Conservation (phyloP, 164 flowering plant species). For the Kingdonia uniflora region DNA sequence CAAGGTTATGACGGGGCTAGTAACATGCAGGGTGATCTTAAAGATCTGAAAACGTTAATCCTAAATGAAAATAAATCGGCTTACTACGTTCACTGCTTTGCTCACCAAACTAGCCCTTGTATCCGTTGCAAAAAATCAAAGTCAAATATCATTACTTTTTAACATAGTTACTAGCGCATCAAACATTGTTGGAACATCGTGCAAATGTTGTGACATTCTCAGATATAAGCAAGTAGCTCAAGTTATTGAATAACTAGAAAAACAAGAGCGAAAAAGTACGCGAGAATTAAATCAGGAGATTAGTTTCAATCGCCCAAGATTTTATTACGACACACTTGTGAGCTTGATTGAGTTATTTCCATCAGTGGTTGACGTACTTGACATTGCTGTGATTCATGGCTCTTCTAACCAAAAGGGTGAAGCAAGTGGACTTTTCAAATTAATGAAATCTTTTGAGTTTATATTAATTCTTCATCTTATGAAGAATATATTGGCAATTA, state of each 20-base stretch:
- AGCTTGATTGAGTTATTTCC: neutral
- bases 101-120: too few species aligned
- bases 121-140: too few species aligned
- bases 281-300: neutral
- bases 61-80: too few species aligned
- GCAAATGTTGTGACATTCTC: too few species aligned
- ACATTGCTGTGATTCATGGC: neutral
- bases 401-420: neutral
- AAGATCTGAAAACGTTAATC: too few species aligned
- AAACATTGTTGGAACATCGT: too few species aligned
- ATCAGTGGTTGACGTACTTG: neutral
- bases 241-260: neutral
- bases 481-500: too few species aligned
- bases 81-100: too few species aligned
- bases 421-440: neutral
- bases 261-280: neutral
- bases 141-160: too few species aligned
- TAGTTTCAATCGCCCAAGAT: neutral
- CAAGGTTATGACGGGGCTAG: neutral
- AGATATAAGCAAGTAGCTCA: neutral
- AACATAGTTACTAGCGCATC: too few species aligned
- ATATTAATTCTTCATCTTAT: too few species aligned
- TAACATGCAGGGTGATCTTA: conserved; percentile 1
- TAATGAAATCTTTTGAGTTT: too few species aligned
- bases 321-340: neutral